phyloP scores from a whole-genome alignment of 2,329 filamentous ascomycete genomes.

The Didymosphaeria variabile region DNA sequence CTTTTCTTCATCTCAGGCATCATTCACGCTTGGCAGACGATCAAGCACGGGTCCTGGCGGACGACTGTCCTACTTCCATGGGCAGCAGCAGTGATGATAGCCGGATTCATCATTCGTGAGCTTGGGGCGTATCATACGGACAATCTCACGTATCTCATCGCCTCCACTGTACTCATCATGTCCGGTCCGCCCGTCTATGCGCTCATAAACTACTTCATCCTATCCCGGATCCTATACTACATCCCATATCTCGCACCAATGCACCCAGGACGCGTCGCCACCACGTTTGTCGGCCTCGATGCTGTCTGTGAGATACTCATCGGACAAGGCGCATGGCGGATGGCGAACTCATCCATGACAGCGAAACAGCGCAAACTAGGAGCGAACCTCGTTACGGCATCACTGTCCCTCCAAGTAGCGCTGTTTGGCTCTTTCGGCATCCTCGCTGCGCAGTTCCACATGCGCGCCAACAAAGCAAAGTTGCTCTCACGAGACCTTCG shows the following conservation, averaged over 20 bases:
- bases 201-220: conserved; percentile 68
- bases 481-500: conserved; percentile 57
- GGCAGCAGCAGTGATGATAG: conserved; percentile 63
- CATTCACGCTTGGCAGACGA: conserved; percentile 65
- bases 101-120: conserved; percentile 65
- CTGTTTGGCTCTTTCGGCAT: conserved; percentile 60
- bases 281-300: conserved; percentile 65
- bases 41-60: conserved; percentile 65
- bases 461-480: conserved; percentile 49
- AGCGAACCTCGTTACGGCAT: conserved; percentile 58
- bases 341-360: conserved; percentile 52
- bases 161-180: conserved; percentile 52
- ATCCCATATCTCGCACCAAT: conserved; percentile 67
- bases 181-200: conserved; percentile 65
- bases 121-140: conserved; percentile 62
- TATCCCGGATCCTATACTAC: conserved; percentile 69
- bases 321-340: conserved; percentile 59
- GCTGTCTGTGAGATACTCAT: conserved; percentile 61
- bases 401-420: conserved; percentile 60
- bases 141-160: conserved; percentile 52
- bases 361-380: conserved; percentile 53
- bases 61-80: conserved; percentile 65
- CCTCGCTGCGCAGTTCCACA: conserved; percentile 58
- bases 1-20: conserved; percentile 58
- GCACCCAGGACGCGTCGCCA: conserved; percentile 67